Evolutionary conservation across 805 yeast species (phyloP).

Genomic region (Deakozyma indianensis): DNA sequence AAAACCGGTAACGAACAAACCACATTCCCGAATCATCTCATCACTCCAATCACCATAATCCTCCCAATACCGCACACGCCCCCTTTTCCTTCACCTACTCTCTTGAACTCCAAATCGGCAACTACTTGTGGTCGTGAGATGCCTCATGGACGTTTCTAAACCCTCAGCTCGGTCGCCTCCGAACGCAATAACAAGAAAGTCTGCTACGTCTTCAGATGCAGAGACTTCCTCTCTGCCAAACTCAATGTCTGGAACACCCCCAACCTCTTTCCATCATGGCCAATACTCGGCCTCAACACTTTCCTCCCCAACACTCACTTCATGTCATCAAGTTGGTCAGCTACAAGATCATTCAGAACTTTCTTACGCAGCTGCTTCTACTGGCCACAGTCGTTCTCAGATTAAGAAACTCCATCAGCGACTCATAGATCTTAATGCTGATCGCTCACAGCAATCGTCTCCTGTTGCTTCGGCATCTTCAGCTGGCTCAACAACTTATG

Average conservation of each 20-base stretch:
- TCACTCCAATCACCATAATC: too few species aligned
- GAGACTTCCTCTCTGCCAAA: background rate
- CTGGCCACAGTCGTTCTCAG: background rate
- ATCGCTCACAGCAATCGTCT: background rate
- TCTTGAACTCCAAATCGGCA: too few species aligned
- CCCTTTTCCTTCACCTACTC: too few species aligned
- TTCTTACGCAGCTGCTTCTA: too few species aligned
- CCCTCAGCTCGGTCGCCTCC: background rate
- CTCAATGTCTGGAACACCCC: background rate
- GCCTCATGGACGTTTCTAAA: background rate
- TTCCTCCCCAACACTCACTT: background rate
- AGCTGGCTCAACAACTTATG: background rate
- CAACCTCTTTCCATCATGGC: background rate
- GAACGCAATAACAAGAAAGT: background rate
- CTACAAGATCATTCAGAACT: too few species aligned
- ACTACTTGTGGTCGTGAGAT: too few species aligned
- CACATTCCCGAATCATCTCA: too few species aligned
- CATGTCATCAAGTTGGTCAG: too few species aligned
- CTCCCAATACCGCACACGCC: too few species aligned
- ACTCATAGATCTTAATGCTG: background rate
- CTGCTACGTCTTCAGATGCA: background rate
- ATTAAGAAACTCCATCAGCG: background rate
- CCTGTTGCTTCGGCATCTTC: too few species aligned
- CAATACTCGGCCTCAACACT: background rate
- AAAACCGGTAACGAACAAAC: too few species aligned